A percentile compares a stretch with the other conserved stretches of the same genome.
These are phyloP conservation scores for Plicaturopsis crispa DNA, from an alignment of 768 basidiomycete genomes.

Conservation along the genomic window DNA sequence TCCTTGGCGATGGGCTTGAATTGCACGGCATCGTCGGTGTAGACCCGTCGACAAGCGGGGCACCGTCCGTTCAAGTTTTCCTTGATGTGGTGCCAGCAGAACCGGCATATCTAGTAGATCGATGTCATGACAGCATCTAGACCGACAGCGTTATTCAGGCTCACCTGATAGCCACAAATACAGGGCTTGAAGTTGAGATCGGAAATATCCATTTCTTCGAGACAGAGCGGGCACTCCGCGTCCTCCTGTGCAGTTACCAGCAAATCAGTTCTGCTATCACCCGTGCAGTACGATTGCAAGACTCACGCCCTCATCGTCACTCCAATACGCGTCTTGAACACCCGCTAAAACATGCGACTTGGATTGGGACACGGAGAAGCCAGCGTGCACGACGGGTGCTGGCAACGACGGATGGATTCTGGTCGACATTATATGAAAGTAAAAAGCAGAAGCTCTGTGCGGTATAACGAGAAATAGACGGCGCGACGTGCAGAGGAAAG, in stretches of 20 bases:
- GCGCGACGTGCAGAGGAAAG: constrained; percentile 11
- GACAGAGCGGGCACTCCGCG: constrained; percentile 94
- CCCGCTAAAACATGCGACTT: constrained; percentile 84
- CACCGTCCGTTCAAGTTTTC: constrained; percentile 93
- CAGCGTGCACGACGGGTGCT: constrained; percentile 66
- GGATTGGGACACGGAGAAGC: constrained; percentile 66
- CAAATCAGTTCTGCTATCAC: constrained; percentile 9
- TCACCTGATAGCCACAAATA: constrained; percentile 95
- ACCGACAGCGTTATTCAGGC: constrained; percentile 2
- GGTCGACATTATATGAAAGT: constrained; percentile 29
- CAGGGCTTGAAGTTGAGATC: constrained; percentile 99
- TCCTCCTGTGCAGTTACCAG: constrained; percentile 64
- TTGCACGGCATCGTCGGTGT: constrained; percentile 88
- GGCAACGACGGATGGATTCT: constrained; percentile 58
- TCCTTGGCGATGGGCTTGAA: constrained; percentile 93
- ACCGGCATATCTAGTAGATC: constrained; percentile 82
- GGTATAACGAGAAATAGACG: too few species aligned
- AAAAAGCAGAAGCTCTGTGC: too few species aligned
- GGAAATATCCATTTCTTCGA: constrained; percentile 98
- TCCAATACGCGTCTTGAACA: constrained; percentile 96
- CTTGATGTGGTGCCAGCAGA: constrained; percentile 99
- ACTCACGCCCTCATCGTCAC: constrained; percentile 80
- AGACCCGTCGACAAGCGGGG: constrained; percentile 90
- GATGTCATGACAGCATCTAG: constrained; percentile 6
- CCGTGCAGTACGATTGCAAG: constrained; percentile 7